Base-by-base conservation (phyloP, 2,329 filamentous ascomycete genomes). In the Ciborinia camelliae region DNA sequence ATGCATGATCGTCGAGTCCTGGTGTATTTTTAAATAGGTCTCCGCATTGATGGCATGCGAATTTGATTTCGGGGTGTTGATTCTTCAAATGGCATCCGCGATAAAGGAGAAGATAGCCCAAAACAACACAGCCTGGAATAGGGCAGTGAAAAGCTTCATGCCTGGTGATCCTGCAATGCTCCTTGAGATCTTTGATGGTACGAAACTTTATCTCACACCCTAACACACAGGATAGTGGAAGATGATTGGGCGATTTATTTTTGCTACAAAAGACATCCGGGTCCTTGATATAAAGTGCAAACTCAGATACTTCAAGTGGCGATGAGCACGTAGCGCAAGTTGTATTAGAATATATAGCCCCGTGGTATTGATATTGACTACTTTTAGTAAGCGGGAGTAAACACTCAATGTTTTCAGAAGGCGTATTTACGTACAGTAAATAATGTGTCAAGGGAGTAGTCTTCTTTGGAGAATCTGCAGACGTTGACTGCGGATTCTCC, bases 21-120 rank as follows among this genome's bases (percentile, higher is more conserved):
- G 0, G 0, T 12, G 3, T 23, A 47, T 2, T 4, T 0, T 6
- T 0, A 3, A 18, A n/a, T 10, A 5, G 1, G 3, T 12, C n/a
- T 15, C 3, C 60, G 26, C 60, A 62, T 14, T 62, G 37, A 0
- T 52, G 28, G 5, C 60, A 62, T 45, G n/a, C 12, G 10, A 45
- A n/a, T 18, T n/a, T 3, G 6, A 0, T 1, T 14, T 7, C 0
- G 10, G 15, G 0, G 9, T 53, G 59, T 9, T 0, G 12, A 10
- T 1, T 2, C 0, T 3, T 14, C 2, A 35, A 2, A 15, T 54
- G 48, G 3, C 0, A 15, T 35, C 0, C 18, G 0, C 18, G 4
- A 10, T 8, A 18, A 9, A 4, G 0, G 15, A n/a, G 23, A 37
- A 0, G 1, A 26, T 0, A 9, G 12, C 0, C 18, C 37, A 32